phyloP scores from a whole-genome alignment of 495 filamentous ascomycete genomes.

The Rostrohypoxylon terebratum region DNA sequence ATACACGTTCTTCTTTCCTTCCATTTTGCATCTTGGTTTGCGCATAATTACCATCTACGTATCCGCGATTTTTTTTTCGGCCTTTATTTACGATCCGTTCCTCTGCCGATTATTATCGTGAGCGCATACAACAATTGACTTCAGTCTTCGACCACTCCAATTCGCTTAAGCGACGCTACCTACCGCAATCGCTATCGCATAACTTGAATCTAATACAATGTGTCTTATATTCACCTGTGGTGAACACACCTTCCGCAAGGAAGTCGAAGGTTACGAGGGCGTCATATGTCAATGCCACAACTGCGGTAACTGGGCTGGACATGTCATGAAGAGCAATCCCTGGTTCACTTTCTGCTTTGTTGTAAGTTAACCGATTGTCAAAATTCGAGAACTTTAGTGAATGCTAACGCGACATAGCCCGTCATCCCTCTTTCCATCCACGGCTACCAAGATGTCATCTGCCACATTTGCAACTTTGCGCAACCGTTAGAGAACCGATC shows the following conservation, averaged over 20 bases:
- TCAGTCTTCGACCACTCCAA: not conserved
- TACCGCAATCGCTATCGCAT: slow-evolving; percentile 6
- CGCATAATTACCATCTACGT: slow-evolving; percentile 3
- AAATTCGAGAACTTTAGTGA: not conserved
- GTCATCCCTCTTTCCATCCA: slow-evolving; percentile 66
- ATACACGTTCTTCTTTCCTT: not conserved
- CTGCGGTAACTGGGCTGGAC: slow-evolving; percentile 66
- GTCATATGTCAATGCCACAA: slow-evolving; percentile 67
- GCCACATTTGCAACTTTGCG: slow-evolving; percentile 67
- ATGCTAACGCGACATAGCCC: slow-evolving; percentile 53
- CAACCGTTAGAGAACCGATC: slow-evolving; percentile 65
- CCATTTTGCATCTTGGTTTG: not conserved
- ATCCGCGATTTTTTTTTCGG: not conserved
- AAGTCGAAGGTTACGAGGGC: slow-evolving; percentile 66
- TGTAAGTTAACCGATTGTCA: slow-evolving; percentile 47
- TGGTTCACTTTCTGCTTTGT: slow-evolving; percentile 72
- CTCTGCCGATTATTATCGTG: not conserved
- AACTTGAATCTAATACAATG: slow-evolving; percentile 51
- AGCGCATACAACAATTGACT: not conserved
- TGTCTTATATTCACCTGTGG: slow-evolving; percentile 70
- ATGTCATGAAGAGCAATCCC: slow-evolving; percentile 64
- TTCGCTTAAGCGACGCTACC: slow-evolving; percentile 9
- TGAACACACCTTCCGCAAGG: slow-evolving; percentile 66
- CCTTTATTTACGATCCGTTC: not conserved
- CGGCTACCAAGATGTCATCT: slow-evolving; percentile 66